phyloP scores from a whole-genome alignment of 495 filamentous ascomycete species.

The Penicillium coprophilum region DNA sequence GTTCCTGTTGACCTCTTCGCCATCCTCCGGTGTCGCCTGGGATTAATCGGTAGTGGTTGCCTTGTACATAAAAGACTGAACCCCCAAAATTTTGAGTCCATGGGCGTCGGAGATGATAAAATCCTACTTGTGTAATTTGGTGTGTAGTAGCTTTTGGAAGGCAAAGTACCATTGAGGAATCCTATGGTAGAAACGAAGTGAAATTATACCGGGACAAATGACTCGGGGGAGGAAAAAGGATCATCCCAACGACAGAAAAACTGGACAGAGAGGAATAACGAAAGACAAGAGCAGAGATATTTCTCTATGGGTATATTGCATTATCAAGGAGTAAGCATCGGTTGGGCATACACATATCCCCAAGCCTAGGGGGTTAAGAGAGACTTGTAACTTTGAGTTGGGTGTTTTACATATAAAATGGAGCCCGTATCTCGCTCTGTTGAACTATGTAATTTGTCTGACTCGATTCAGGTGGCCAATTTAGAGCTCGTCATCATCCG shows the following conservation, averaged over 20 bases:
- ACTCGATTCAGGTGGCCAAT: background rate
- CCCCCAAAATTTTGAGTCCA: constrained; percentile 29
- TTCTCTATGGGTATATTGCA: background rate
- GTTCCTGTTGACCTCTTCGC: constrained; percentile 29
- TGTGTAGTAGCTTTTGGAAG: background rate
- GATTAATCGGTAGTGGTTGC: constrained; percentile 33
- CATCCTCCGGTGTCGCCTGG: constrained; percentile 24
- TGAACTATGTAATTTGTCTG: background rate
- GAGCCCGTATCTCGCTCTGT: background rate
- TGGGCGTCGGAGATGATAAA: constrained; percentile 20
- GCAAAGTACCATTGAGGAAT: background rate
- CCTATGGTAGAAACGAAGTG: background rate
- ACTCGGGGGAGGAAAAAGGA: background rate
- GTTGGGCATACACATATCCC: background rate
- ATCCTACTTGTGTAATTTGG: background rate
- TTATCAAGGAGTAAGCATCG: background rate
- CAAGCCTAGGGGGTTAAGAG: background rate
- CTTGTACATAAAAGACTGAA: constrained; percentile 49
- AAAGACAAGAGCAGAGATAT: background rate
- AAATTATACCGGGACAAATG: background rate
- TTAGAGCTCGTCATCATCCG: constrained; percentile 56
- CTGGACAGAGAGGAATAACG: background rate
- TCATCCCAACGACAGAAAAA: background rate
- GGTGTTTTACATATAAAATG: background rate
- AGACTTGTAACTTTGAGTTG: background rate